Conservation (phyloP, 257 asterid species). For the Plectranthus barbatus region DNA sequence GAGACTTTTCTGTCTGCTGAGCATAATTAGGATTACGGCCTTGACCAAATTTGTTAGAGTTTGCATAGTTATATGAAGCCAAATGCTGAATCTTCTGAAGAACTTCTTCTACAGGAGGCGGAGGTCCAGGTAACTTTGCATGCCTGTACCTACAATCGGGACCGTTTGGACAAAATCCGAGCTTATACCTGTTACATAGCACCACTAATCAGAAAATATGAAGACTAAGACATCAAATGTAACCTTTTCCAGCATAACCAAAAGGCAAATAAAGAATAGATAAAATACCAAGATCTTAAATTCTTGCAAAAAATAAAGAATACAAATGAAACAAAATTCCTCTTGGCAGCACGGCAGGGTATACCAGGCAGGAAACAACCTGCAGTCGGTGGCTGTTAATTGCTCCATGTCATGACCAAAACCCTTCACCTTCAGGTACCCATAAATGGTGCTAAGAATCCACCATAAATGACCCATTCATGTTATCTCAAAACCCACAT, state of each 20-base stretch:
- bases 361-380: neutral
- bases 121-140: slow-evolving; percentile 93
- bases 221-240: neutral
- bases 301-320: neutral
- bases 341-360: neutral
- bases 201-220: slow-evolving; percentile 20
- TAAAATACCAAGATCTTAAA: neutral
- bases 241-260: neutral
- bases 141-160: slow-evolving; percentile 97
- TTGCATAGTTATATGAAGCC: slow-evolving; percentile 54
- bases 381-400: neutral
- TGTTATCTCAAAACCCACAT: neutral
- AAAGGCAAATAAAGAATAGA: neutral
- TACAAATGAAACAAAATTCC: neutral
- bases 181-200: slow-evolving; percentile 63
- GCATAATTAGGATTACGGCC: slow-evolving; percentile 52
- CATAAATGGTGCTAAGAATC: neutral
- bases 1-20: slow-evolving; percentile 61
- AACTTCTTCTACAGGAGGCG: slow-evolving; percentile 90
- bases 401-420: neutral
- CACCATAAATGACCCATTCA: neutral
- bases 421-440: neutral
- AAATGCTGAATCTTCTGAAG: slow-evolving; percentile 89
- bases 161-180: slow-evolving; percentile 98
- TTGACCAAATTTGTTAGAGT: slow-evolving; percentile 56